Evolutionary conservation across 2,329 filamentous ascomycete species (phyloP), one percentile per base, ranked within the genome.

Genomic region (Chrysosporium queenslandicum): DNA sequence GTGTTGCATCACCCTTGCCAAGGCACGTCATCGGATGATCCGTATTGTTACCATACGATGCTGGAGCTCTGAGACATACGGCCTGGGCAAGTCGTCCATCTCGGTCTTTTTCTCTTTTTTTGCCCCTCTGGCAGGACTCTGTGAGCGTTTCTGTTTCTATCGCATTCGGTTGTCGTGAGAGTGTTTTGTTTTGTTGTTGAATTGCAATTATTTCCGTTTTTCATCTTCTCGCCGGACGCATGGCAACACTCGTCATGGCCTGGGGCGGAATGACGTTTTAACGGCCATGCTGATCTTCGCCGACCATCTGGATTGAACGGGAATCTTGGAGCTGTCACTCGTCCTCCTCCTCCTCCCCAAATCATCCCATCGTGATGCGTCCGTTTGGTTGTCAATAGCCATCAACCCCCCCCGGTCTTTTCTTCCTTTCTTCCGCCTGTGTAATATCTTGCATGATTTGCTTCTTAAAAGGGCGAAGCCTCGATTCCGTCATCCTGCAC

Each of bases 401-500:
- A 18, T 30, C 27, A 12, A 11, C n/a, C n/a, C 32, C 40, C 6
- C 12, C 21, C 21, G 25, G 27, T 36, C 27, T 8, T 20, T 43
- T 43, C 20, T 41, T 11, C 36, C n/a, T 25, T 16, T 20, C 5
- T 11, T 6, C n/a, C 25, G 20, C 40, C 18, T 43, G 16, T 42
- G 36, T 34, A 41, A 14, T 34, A n/a, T n/a, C 14, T 9, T 34
- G 32, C 8, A 32, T 41, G 11, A 43, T 7, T 43, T 46, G 20
- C 42, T 45, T 52, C 32, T 39, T 45, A 21, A 12, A 34, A 6
- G 18, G 18, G n/a, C n/a, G 21, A 16, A 43, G 27, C 21, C 34
- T 36, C 40, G 23, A 58, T 62, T 2, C 55, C 57, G 42, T 53
- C 58, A 36, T 50, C 27, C 48, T 8, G 40, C 49, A 20, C 49